phyloP scores from a whole-genome alignment of 1,139 yeast genomes.

The Saccharomyces hybrid region DNA sequence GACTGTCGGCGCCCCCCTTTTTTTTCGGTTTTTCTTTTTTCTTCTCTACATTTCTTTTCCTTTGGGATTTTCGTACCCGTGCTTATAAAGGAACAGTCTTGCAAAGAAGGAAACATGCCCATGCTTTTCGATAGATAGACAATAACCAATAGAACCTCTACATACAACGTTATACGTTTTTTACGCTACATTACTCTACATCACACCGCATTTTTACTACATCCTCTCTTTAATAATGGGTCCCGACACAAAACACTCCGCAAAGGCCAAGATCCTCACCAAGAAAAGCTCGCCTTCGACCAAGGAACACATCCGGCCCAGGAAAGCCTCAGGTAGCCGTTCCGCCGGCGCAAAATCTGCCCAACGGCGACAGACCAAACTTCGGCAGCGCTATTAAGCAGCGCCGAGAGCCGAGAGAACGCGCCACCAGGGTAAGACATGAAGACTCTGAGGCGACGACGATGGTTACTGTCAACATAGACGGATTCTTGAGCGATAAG shows the following conservation, averaged over 20 bases:
- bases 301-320: not conserved
- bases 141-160: not conserved
- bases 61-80: not conserved
- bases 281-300: not conserved
- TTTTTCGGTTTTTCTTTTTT: conserved; percentile 1
- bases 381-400: conserved; percentile 13
- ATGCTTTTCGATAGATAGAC: not conserved
- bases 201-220: not conserved
- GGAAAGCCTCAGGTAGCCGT: conserved; percentile 8
- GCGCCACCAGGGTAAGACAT: not conserved
- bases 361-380: conserved; percentile 21
- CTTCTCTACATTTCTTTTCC: not conserved
- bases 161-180: not conserved
- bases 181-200: not conserved
- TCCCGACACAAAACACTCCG: not conserved
- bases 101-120: not conserved
- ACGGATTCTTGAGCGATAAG: not conserved
- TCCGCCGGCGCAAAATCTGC: conserved; percentile 18
- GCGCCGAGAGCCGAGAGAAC: not conserved
- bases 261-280: not conserved
- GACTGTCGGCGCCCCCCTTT: not conserved
- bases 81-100: not conserved
- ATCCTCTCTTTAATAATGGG: not conserved
- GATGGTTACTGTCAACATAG: not conserved
- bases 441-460: not conserved